Evolutionary conservation across 306 rosid genomes (phyloP).

Genomic region (Mimosa pudica): DNA sequence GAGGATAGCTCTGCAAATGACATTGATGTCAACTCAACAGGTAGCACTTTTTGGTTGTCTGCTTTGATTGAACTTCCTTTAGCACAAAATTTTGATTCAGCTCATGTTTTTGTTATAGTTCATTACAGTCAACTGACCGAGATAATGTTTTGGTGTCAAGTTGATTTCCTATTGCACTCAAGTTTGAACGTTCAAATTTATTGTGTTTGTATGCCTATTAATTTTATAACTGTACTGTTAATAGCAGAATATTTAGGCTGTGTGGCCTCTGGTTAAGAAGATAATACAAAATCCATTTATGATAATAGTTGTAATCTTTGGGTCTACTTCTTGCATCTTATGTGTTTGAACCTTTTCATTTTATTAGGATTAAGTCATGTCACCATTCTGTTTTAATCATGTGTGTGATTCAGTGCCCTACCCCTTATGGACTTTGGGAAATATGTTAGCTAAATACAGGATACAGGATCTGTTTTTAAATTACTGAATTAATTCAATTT

Average conservation of each 20-base stretch:
- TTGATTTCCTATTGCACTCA: neutral
- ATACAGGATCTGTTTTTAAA: neutral
- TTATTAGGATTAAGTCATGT: neutral
- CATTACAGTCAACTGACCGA: too few species aligned
- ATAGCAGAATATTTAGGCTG: neutral
- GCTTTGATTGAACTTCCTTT: conserved; percentile 24
- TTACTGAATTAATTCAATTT: neutral
- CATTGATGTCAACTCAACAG: conserved; percentile 54
- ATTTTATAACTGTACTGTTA: neutral
- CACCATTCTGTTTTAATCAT: conserved; percentile 10
- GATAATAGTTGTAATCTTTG: conserved; percentile 3
- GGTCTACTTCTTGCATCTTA: neutral
- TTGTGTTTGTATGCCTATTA: neutral
- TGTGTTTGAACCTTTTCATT: neutral
- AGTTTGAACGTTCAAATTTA: neutral
- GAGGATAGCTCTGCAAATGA: conserved; percentile 76
- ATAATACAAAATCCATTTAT: neutral
- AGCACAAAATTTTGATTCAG: neutral
- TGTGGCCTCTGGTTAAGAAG: neutral
- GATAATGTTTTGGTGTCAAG: neutral
- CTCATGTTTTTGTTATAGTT: neutral
- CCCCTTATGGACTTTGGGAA: conserved; percentile 5
- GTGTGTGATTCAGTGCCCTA: neutral
- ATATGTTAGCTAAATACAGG: neutral
- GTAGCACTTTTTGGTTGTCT: conserved; percentile 41